Evolutionary conservation across 139 green algal genomes (phyloP).

Genomic region (Auxenochlorella protothecoides): DNA sequence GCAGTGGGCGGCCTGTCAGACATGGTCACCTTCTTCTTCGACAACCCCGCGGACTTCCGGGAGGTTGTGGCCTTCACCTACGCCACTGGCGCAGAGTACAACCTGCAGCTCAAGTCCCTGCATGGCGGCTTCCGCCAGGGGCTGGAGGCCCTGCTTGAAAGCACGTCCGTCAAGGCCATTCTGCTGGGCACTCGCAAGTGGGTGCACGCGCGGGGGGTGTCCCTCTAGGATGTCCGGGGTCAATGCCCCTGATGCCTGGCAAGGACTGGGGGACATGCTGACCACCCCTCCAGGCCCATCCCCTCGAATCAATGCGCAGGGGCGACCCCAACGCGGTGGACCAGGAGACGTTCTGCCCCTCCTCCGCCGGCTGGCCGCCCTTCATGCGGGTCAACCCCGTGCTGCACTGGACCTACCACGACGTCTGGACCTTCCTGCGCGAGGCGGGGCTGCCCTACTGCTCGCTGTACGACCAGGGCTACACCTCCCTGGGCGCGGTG

Average conservation of each 20-base stretch:
- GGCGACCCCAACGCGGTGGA: conserved; percentile 72
- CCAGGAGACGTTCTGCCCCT: conserved; percentile 83
- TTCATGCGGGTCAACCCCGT: conserved; percentile 98
- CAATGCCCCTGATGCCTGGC: too few species aligned
- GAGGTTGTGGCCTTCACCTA: conserved; percentile 51
- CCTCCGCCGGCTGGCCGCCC: conserved; percentile 71
- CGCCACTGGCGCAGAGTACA: neutral
- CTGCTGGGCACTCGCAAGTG: conserved; percentile 72
- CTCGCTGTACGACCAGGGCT: conserved; percentile 81
- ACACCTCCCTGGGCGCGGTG: conserved; percentile 65
- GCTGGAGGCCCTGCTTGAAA: conserved; percentile 38
- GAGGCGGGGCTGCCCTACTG: conserved; percentile 55
- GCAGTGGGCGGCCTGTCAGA: conserved; percentile 32
- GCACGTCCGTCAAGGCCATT: conserved; percentile 49
- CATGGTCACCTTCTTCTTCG: conserved; percentile 70
- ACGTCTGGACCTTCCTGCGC: conserved; percentile 88
- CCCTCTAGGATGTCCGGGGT: too few species aligned
- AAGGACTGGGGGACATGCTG: too few species aligned
- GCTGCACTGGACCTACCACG: conserved; percentile 81
- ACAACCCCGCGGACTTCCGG: conserved; percentile 56
- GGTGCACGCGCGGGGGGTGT: neutral
- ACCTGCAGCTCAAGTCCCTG: conserved; percentile 46
- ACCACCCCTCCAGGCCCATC: too few species aligned
- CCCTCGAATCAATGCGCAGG: conserved; percentile 17
- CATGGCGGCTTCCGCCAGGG: conserved; percentile 62